These are phyloP conservation scores for Plasmopara muralis DNA, from an alignment of 352 stramenopile genomes.

Conservation along the genomic window DNA sequence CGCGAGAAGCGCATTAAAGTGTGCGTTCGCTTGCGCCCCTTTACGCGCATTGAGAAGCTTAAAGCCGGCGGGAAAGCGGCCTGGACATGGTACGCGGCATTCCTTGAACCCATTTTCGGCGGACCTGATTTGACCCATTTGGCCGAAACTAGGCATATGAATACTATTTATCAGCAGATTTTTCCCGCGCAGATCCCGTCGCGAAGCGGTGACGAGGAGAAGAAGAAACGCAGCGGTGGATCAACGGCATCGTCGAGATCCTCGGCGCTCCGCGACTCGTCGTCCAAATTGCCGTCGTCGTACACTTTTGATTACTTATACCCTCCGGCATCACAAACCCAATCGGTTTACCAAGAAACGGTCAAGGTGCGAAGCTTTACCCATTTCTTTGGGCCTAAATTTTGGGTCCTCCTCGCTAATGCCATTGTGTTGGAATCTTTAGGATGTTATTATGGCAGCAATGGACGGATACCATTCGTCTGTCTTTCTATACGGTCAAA, in stretches of 20 bases:
- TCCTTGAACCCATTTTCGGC: constrained; percentile 2
- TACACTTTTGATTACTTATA: constrained; percentile 89
- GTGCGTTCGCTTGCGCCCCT: constrained; percentile 65
- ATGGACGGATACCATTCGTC: constrained; percentile 81
- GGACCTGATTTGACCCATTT: constrained; percentile 4
- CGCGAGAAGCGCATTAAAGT: constrained; percentile 76
- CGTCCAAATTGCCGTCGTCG: constrained; percentile 47
- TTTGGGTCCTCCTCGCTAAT: constrained; percentile 3
- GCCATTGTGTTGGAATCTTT: neutral
- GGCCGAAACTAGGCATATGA: constrained; percentile 51
- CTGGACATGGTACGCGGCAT: constrained; percentile 61
- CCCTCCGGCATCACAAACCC: constrained; percentile 50
- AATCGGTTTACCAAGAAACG: constrained; percentile 80
- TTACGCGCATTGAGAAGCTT: constrained; percentile 66
- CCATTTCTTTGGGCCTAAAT: neutral
- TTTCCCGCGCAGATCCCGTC: constrained; percentile 56
- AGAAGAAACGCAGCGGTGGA: constrained; percentile 27
- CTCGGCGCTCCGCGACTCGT: constrained; percentile 17
- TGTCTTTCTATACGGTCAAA: constrained; percentile 91
- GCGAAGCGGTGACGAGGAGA: constrained; percentile 25
- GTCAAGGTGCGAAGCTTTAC: constrained; percentile 33
- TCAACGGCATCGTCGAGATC: constrained; percentile 35
- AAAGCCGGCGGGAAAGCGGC: constrained; percentile 64
- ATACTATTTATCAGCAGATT: constrained; percentile 87
- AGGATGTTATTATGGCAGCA: constrained; percentile 61